Conservation (phyloP, 2,329 filamentous ascomycete species). For the Monilinia aucupariae region DNA sequence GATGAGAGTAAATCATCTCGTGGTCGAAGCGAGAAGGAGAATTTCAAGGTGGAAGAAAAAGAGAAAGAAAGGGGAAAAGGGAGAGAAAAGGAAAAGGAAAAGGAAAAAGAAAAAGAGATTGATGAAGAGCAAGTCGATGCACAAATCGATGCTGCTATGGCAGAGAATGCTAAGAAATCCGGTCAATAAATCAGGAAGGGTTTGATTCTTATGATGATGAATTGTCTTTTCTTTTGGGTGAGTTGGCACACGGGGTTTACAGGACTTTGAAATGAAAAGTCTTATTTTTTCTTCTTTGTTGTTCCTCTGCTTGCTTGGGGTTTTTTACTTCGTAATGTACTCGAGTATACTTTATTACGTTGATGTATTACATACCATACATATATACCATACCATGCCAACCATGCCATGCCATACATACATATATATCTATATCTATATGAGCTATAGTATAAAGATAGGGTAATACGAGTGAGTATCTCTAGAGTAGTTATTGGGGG, state of each 20-base stretch:
- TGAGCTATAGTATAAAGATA: too few relatives aligned
- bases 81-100: constrained; percentile 15
- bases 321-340: not conserved
- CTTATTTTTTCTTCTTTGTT: too few relatives aligned
- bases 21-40: constrained; percentile 27
- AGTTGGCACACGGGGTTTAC: not conserved
- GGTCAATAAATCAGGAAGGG: constrained; percentile 24
- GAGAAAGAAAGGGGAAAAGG: constrained; percentile 18
- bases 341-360: not conserved
- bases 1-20: constrained; percentile 32
- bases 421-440: too few relatives aligned
- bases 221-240: not conserved
- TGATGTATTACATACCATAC: constrained; percentile 3
- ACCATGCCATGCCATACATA: too few relatives aligned
- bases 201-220: not conserved
- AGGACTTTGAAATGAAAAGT: constrained; percentile 3
- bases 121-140: constrained; percentile 31
- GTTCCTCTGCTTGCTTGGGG: not conserved
- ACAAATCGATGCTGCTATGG: constrained; percentile 33
- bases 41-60: constrained; percentile 18
- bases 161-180: constrained; percentile 33
- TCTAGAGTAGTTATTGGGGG: too few relatives aligned
- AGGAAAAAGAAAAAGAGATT: constrained; percentile 18
- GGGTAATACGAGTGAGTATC: too few relatives aligned
- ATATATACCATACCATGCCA: too few relatives aligned